Conservation (phyloP, 2,329 filamentous ascomycete species). For the Thielaviopsis punctulata region DNA sequence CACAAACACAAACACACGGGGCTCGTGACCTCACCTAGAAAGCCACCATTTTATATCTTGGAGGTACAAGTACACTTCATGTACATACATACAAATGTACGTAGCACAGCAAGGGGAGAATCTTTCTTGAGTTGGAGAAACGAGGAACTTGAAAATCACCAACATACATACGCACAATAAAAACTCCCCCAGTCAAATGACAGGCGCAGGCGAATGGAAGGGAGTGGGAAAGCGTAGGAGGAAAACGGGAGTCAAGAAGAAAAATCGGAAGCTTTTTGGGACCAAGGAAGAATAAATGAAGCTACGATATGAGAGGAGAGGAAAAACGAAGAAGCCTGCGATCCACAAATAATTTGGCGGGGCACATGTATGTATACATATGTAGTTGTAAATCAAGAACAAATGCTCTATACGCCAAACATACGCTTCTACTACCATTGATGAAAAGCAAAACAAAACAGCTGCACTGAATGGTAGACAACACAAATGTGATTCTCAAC, state of each 20-base stretch:
- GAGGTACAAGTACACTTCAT: too few relatives aligned
- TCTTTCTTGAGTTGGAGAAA: neutral
- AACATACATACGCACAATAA: slow-evolving; percentile 6
- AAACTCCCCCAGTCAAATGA: slow-evolving; percentile 6
- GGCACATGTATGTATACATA: too few relatives aligned
- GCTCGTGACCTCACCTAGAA: too few relatives aligned
- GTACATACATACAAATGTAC: too few relatives aligned
- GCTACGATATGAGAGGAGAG: neutral
- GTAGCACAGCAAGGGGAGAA: neutral
- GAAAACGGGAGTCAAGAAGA: neutral
- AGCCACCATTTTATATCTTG: too few relatives aligned
- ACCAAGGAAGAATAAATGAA: neutral
- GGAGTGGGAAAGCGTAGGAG: neutral
- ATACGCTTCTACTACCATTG: too few relatives aligned
- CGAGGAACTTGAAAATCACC: neutral
- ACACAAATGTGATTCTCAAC: too few relatives aligned
- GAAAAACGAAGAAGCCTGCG: neutral
- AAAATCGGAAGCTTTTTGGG: neutral
- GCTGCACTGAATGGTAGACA: neutral
- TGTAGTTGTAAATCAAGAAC: too few relatives aligned
- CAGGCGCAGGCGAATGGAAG: neutral
- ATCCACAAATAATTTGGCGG: too few relatives aligned
- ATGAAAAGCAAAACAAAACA: neutral
- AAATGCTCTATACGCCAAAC: too few relatives aligned
- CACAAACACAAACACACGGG: too few relatives aligned